Conservation (phyloP, 768 basidiomycete species). For the Agaricus subrufescens region DNA sequence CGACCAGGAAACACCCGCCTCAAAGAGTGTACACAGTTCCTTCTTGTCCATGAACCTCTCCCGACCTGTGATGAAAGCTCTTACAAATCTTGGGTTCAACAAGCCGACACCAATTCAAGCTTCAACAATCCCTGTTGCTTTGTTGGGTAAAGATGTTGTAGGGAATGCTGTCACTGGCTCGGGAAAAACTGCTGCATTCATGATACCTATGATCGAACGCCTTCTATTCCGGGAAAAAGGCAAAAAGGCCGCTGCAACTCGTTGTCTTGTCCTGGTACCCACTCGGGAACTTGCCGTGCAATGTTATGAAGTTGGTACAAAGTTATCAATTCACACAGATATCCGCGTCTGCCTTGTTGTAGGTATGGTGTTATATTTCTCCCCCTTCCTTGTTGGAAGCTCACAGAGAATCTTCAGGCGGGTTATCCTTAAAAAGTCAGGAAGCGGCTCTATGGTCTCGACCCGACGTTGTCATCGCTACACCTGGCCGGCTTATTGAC, state of each 20-base stretch:
- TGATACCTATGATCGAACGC: conserved; percentile 90
- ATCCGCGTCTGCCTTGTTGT: conserved; percentile 89
- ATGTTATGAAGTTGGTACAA: conserved; percentile 88
- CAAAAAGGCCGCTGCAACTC: conserved; percentile 77
- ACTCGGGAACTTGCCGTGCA: conserved; percentile 96
- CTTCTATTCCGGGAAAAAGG: conserved; percentile 89
- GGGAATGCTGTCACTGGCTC: conserved; percentile 96
- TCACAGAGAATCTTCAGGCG: conserved; percentile 49
- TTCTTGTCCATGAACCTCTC: conserved; percentile 95
- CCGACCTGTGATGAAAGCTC: conserved; percentile 86
- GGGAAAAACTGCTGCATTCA: conserved; percentile 97
- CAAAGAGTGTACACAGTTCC: conserved; percentile 56
- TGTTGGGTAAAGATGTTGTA: conserved; percentile 93
- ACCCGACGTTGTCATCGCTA: conserved; percentile 94
- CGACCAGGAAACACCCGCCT: conserved; percentile 47
- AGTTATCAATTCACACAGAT: conserved; percentile 83
- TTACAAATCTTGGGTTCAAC: conserved; percentile 75
- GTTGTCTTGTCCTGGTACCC: conserved; percentile 90
- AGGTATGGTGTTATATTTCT: conserved; percentile 45
- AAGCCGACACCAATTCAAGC: conserved; percentile 96
- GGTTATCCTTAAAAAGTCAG: conserved; percentile 89
- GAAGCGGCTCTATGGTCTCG: conserved; percentile 79
- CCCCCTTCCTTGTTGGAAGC: background rate
- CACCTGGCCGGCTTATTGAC: conserved; percentile 96
- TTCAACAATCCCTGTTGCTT: conserved; percentile 88